Base-by-base conservation (phyloP, 352 stramenopile species). In the Pythium insidiosum region DNA sequence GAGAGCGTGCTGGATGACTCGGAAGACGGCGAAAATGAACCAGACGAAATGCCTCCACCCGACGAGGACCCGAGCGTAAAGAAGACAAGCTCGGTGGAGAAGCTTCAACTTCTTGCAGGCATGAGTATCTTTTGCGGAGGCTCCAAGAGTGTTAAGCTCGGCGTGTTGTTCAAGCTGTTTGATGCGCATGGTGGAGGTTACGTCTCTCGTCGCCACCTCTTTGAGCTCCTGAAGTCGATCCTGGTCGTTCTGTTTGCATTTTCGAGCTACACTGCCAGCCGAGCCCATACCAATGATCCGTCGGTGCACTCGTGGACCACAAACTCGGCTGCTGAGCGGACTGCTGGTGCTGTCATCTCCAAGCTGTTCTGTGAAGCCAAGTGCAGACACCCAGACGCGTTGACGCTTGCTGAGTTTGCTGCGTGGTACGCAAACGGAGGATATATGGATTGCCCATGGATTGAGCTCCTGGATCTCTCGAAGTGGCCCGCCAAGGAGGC, bases 391-490 rank as follows among this genome's bases (percentile, higher is more conserved):
- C 25, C 71, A 1, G 77, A 96, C 43, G 63, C 64, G 4, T 92
- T 98, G 21, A 93, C 65, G 26, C 94, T 98, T 38, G 73, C 92
- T 29, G 88, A 98, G 44, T 99, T 99, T 71, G 94, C 92, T 5
- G 77, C 93, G 10, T 99, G 95, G 95, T 99, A 99, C 50, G 95
- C 90, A 0, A 78, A 83, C 22, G 86, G 86, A 25, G 94, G 94
- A 5, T 97, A 97, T 56, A 86, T 95, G 56, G 87, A 92, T 34
- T 97, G 94, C 48, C 85, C 91, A 11, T 99, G 95, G 95, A 58
- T 99, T 6, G 95, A 99, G 55, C 59, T 99, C 9, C 53, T 99
- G 10, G 91, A 98, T 59, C 51, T 99, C 44, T 83, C 77, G 0
- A 99, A 99, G 58, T 98, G 94, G 92, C 82, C 82, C 10, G 79